These are phyloP conservation scores for Myriosclerotinia curreyana DNA, from an alignment of 2,329 filamentous ascomycete genomes.

Conservation along the genomic window DNA sequence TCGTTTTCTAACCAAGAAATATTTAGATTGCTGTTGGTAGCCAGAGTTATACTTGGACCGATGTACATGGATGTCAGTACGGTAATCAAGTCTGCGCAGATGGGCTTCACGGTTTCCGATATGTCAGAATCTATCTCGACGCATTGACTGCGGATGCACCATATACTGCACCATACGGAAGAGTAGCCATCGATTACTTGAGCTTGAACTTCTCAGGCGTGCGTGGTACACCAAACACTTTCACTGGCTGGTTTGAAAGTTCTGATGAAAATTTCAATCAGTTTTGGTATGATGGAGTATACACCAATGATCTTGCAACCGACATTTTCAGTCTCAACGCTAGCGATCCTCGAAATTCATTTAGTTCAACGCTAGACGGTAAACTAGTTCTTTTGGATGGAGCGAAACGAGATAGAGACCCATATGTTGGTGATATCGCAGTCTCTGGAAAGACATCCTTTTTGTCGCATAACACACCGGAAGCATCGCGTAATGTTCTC, in stretches of 20 bases:
- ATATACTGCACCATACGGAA: conserved; percentile 44
- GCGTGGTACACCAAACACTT: conserved; percentile 49
- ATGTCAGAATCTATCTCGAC: conserved; percentile 49
- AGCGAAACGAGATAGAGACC: conserved; percentile 52
- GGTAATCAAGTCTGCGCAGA: conserved; percentile 48
- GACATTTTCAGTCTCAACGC: conserved; percentile 48
- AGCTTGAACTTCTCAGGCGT: conserved; percentile 46
- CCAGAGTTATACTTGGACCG: conserved; percentile 46
- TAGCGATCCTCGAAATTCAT: conserved; percentile 48
- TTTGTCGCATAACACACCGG: conserved; percentile 45
- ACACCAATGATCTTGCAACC: conserved; percentile 51
- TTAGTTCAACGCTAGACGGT: conserved; percentile 44
- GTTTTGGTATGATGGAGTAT: conserved; percentile 53
- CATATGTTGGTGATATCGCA: conserved; percentile 52
- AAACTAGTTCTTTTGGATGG: conserved; percentile 51
- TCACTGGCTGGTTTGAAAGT: conserved; percentile 52
- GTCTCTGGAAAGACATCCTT: conserved; percentile 50
- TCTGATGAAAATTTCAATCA: conserved; percentile 49
- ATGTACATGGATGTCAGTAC: conserved; percentile 46
- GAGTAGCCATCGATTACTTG: conserved; percentile 46
- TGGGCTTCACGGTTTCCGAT: conserved; percentile 53
- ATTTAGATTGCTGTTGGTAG: conserved; percentile 46
- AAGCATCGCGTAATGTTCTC: conserved; percentile 47
- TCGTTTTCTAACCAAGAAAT: conserved; percentile 21
- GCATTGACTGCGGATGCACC: conserved; percentile 46